A percentile compares a stretch with the other conserved stretches of the same genome.
Evolutionary conservation across 1,139 yeast species (phyloP).

Genomic region (Zygosaccharomyces sapae): DNA sequence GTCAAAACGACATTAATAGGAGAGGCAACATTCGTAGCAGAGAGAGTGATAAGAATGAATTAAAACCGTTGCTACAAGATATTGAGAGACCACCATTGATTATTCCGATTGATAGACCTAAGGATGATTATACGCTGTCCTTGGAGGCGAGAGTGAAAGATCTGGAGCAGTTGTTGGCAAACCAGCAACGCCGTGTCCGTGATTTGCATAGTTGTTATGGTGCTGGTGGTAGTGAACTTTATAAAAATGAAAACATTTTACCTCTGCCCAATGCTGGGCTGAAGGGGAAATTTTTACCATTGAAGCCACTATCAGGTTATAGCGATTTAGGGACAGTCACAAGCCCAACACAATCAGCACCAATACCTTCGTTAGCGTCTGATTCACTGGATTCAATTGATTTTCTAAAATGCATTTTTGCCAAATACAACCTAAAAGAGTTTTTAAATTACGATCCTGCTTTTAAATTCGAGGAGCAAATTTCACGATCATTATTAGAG

Average conservation of each 20-base stretch:
- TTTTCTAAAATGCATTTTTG: constrained; percentile 40
- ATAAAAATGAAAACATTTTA: constrained; percentile 13
- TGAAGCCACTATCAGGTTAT: neutral
- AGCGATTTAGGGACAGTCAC: constrained; percentile 6
- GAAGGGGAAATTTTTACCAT: constrained; percentile 5
- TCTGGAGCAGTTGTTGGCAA: constrained; percentile 42
- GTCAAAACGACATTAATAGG: neutral
- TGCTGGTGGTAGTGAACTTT: neutral
- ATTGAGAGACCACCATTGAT: neutral
- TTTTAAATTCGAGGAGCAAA: constrained; percentile 43
- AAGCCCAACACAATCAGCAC: constrained; percentile 11
- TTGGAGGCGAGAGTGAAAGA: constrained; percentile 49
- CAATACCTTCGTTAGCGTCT: constrained; percentile 28
- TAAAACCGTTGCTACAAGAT: neutral
- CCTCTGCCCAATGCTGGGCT: constrained; percentile 4
- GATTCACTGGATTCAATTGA: constrained; percentile 39
- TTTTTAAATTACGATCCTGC: constrained; percentile 45
- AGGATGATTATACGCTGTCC: constrained; percentile 50
- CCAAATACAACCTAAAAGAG: constrained; percentile 42
- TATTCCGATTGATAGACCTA: neutral
- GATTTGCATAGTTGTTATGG: constrained; percentile 18
- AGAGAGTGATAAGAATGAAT: neutral
- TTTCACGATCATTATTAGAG: constrained; percentile 45
- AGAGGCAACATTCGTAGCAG: too few relatives aligned
- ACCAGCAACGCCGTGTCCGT: constrained; percentile 2